Conservation (phyloP, 2,329 filamentous ascomycete species). For the Hypoxylon sp. region DNA sequence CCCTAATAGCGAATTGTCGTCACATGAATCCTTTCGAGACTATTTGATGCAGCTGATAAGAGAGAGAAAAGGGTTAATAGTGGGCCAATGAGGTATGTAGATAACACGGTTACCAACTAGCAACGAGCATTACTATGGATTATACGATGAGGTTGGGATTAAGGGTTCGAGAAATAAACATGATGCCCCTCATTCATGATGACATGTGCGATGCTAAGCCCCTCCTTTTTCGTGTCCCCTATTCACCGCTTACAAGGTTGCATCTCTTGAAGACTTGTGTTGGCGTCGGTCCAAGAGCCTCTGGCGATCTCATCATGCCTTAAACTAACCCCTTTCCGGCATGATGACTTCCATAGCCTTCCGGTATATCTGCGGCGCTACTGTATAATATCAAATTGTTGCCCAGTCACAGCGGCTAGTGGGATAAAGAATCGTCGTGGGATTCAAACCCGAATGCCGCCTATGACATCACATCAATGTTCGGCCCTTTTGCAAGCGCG, state of each 20-base stretch:
- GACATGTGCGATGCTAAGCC: conserved; percentile 8
- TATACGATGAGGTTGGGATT: neutral
- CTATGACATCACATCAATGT: conserved; percentile 38
- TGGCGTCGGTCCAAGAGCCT: conserved; percentile 33
- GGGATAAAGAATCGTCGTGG: conserved; percentile 29
- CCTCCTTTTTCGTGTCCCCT: conserved; percentile 24
- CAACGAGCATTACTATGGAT: conserved; percentile 1
- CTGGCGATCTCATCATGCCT: conserved; percentile 43
- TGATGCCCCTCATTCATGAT: conserved; percentile 29
- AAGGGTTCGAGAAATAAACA: conserved; percentile 12
- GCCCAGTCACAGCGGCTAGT: conserved; percentile 24
- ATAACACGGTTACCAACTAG: conserved; percentile 7
- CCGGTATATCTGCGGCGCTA: conserved; percentile 26
- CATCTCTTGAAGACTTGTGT: conserved; percentile 22
- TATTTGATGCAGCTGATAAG: conserved; percentile 25
- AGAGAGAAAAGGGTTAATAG: conserved; percentile 25
- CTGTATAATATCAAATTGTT: conserved; percentile 4
- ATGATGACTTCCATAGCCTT: conserved; percentile 23
- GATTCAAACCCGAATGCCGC: conserved; percentile 20
- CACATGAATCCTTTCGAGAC: conserved; percentile 16
- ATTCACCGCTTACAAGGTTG: conserved; percentile 28
- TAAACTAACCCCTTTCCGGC: conserved; percentile 34
- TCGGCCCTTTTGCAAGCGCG: conserved; percentile 27
- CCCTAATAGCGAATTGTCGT: conserved; percentile 1
- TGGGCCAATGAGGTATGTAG: conserved; percentile 10